phyloP scores from a whole-genome alignment of 2,329 filamentous ascomycete genomes.

The Clonostachys solani region DNA sequence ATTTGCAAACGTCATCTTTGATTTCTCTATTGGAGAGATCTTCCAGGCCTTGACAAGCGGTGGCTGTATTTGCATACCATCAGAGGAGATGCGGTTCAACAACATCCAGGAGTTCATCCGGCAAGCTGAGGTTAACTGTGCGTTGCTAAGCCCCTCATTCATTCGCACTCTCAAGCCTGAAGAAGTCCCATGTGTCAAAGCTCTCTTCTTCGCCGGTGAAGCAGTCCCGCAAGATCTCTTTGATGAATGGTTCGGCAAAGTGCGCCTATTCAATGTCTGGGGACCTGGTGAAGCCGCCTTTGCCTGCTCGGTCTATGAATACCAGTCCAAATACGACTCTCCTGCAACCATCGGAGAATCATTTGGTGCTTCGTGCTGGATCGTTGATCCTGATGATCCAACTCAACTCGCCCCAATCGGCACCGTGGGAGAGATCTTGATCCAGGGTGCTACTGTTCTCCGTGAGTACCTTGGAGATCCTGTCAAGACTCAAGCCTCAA shows the following conservation, averaged over 20 bases:
- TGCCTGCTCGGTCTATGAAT: not conserved
- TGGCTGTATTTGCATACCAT: conserved; percentile 12
- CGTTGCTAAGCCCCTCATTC: not conserved
- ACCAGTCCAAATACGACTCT: not conserved
- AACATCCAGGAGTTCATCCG: conserved; percentile 2
- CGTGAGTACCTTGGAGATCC: conserved; percentile 1
- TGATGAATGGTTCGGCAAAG: not conserved
- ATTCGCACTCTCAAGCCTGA: conserved; percentile 2
- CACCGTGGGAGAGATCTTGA: not conserved
- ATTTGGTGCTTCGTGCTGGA: conserved; percentile 6
- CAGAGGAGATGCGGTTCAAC: conserved; percentile 8
- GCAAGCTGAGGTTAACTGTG: conserved; percentile 5
- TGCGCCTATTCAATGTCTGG: conserved; percentile 27
- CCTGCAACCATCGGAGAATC: not conserved
- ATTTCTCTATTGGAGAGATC: conserved; percentile 31
- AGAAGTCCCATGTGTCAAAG: conserved; percentile 3
- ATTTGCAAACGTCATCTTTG: conserved; percentile 45
- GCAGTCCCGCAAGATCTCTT: conserved; percentile 21
- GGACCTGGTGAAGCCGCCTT: conserved; percentile 35
- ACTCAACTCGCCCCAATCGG: conserved; percentile 2
- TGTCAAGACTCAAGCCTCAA: not conserved
- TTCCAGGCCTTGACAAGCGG: conserved; percentile 11
- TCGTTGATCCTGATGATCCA: conserved; percentile 9
- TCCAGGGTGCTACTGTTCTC: conserved; percentile 1
- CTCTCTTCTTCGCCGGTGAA: conserved; percentile 10